Percentiles rank a stretch among this genome's conserved stretches.
Evolutionary conservation across 768 basidiomycete genomes (phyloP).

Genomic region (Rhizopogon rudus): DNA sequence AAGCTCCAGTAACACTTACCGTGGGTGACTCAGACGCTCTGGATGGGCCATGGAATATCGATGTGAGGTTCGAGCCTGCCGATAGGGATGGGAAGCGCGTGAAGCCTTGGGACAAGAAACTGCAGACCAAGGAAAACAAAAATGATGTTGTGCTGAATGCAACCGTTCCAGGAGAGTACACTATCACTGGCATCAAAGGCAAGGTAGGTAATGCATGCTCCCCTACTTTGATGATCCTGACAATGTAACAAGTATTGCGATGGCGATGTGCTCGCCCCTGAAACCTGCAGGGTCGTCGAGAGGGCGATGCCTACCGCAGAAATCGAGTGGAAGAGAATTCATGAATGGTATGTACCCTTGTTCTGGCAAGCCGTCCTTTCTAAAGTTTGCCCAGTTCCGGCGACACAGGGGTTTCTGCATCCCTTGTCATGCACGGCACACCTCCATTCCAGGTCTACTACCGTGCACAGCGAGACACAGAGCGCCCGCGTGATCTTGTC

Average conservation of each 20-base stretch:
- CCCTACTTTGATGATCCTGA: background rate
- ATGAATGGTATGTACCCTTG: conserved; percentile 63
- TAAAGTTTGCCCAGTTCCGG: conserved; percentile 54
- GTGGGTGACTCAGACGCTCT: conserved; percentile 51
- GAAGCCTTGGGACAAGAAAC: conserved; percentile 60
- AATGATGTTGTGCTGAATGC: conserved; percentile 46
- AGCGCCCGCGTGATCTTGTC: conserved; percentile 51
- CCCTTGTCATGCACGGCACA: conserved; percentile 80
- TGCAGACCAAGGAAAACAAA: conserved; percentile 44
- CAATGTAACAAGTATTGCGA: conserved; percentile 53
- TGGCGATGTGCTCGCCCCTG: conserved; percentile 82
- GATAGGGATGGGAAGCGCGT: conserved; percentile 34
- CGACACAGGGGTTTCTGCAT: conserved; percentile 87
- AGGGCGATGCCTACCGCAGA: conserved; percentile 76
- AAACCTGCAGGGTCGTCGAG: conserved; percentile 72
- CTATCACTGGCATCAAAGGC: conserved; percentile 64
- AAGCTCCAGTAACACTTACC: conserved; percentile 51
- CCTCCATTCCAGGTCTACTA: conserved; percentile 88
- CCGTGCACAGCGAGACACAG: conserved; percentile 64
- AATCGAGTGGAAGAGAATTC: conserved; percentile 84
- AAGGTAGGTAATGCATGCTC: conserved; percentile 35
- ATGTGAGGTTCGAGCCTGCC: conserved; percentile 56
- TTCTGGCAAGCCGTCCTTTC: conserved; percentile 3
- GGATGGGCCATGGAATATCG: conserved; percentile 66
- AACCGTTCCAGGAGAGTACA: conserved; percentile 72